Evolutionary conservation across 2,329 filamentous ascomycete genomes (phyloP), one percentile per base, ranked within the genome.

Genomic region (Tothia fuscella): DNA sequence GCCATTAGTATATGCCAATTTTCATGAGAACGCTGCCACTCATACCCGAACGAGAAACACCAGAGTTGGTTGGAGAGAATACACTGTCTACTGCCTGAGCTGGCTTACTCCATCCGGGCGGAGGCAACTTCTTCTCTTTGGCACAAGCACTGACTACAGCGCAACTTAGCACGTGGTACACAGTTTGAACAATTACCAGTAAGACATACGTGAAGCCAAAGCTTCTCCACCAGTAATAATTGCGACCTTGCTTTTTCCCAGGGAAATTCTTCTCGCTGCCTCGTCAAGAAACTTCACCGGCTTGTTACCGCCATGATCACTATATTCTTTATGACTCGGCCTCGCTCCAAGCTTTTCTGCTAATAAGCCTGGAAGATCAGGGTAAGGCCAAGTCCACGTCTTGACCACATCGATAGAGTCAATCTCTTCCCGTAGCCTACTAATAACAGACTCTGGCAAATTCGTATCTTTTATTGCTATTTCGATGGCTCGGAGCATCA

Each of bases 301-400:
- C 24, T 76, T 70, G 48, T 81, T 74, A 0, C 78, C 78, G 0
- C 76, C 77, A 60, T 81, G 75, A 3, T 70, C 67, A 19, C 67
- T 74, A 45, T 72, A 68, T 20, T 61, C 56, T 36, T 61, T 65
- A 49, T 74, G 68, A 1, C 58, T 60, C 0, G 70, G 61, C 2
- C 64, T 53, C 4, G 78, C 53, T 0, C 61, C 63, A 3, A 81
- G 55, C 28, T 61, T 66, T 29, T 67, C 49, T 1, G 69, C 62
- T 5, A 82, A 52, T 1, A 74, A 57, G 4, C 62, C 64, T 0
- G 76, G 74, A 2, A 80, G 56, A 51, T 81, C 70, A 1, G 64
- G 56, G 51, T 81, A 81, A 1, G 71, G 68, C 77, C 77, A 80
- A 0, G 77, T 79, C 77, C 77, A 82, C 0, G 73, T 74, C 30